These are phyloP conservation scores for Botrytis sinoallii DNA, from an alignment of 2,329 filamentous ascomycete genomes.

Conservation along the genomic window DNA sequence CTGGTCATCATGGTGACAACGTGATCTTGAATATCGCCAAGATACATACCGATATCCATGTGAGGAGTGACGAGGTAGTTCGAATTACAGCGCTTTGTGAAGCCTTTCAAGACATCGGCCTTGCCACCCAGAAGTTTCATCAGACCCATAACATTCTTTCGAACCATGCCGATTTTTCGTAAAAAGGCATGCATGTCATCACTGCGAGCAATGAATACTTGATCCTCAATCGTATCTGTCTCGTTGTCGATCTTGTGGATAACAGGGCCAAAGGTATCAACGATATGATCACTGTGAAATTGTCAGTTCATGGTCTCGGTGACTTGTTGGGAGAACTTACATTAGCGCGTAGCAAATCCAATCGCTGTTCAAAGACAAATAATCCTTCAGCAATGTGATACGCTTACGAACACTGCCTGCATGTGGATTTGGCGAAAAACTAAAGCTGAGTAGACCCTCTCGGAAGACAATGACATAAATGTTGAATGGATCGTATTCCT, in stretches of 20 bases:
- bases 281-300: conserved; percentile 76
- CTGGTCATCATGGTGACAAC: conserved; percentile 99
- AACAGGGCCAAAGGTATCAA: conserved; percentile 88
- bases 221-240: conserved; percentile 90
- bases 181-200: conserved; percentile 88
- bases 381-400: conserved; percentile 90
- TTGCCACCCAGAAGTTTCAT: conserved; percentile 93
- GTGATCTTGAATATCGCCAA: conserved; percentile 98
- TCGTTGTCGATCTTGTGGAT: conserved; percentile 84
- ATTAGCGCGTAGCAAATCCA: conserved; percentile 99
- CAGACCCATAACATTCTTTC: conserved; percentile 91
- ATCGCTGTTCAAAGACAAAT: conserved; percentile 89
- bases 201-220: conserved; percentile 86
- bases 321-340: conserved; percentile 48
- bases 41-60: conserved; percentile 93
- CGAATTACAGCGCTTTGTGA: conserved; percentile 98
- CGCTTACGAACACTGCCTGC: conserved; percentile 85
- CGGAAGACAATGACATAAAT: conserved; percentile 96
- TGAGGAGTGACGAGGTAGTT: conserved; percentile 93
- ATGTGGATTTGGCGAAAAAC: conserved; percentile 83
- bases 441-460: conserved; percentile 92
- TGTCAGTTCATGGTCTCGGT: conserved; percentile 19
- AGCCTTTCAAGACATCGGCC: conserved; percentile 96
- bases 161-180: conserved; percentile 80
- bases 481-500: conserved; percentile 91